Evolutionary conservation across 495 filamentous ascomycete genomes (phyloP), one percentile per base, ranked within the genome.

Genomic region (Cercophora samala): DNA sequence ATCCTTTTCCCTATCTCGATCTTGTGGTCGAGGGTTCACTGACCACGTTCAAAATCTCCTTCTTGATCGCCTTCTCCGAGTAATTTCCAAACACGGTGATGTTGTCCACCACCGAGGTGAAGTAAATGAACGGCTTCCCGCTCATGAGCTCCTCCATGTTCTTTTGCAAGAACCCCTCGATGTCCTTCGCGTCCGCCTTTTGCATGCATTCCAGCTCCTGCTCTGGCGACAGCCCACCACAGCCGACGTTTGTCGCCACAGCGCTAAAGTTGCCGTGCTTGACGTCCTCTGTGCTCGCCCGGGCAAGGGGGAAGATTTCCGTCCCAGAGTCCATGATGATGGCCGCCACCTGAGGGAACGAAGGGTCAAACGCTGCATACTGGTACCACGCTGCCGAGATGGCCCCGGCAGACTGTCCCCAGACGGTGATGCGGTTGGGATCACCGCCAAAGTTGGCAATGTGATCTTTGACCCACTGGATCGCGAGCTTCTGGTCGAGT

Each of bases 401-500:
- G 21, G 78, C 80, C 5, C 85, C 85, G 17, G 85, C 82, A 52
- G 79, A 83, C 66, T 87, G 80, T 32, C 87, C 88, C 68, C 81
- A 84, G 53, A 88, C 77, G 1, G 77, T 78, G 63, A 89, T 87
- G 17, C 77, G 77, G 0, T 69, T 46, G 1, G 85, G 77, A 66
- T 89, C 83, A 25, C 87, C 88, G 42, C 87, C 88, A 67, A 90
- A 90, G 9, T 74, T 79, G 65, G 73, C 78, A 55, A 89, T 86
- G 72, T 90, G 88, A 56, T 82, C 77, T 3, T 79, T 76, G 0
- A 88, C 74, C 81, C 84, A 88, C 25, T 85, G 80, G 51, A 87
- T 74, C 4, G 87, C 90, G 21, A 87, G 72, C 0, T 86, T 81
- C 68, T 90, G 88, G 71, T 92, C 90, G 46, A 82, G 79, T 18